Evolutionary conservation across 768 basidiomycete species (phyloP).

Genomic region (Lentinula lateritia): DNA sequence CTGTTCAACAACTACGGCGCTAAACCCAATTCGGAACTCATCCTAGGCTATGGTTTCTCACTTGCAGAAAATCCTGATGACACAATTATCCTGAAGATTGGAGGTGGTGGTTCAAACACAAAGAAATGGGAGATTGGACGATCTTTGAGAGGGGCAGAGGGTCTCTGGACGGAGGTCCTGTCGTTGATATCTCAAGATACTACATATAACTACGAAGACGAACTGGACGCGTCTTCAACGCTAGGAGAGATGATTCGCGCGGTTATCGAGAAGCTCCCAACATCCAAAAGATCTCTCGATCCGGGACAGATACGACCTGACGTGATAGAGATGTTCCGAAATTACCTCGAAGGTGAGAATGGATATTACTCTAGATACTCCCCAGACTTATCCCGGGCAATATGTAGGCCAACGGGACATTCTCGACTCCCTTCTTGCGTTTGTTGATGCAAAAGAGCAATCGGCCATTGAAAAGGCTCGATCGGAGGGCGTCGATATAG

Average conservation of each 20-base stretch:
- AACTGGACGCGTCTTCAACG: conserved; percentile 62
- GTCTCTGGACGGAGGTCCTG: conserved; percentile 54
- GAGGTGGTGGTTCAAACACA: conserved; percentile 34
- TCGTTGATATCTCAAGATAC: conserved; percentile 22
- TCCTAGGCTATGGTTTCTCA: conserved; percentile 90
- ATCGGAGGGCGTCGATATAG: conserved; percentile 47
- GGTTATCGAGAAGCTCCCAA: conserved; percentile 46
- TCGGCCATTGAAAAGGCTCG: conserved; percentile 43
- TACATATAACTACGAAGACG: conserved; percentile 44
- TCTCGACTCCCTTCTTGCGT: conserved; percentile 45
- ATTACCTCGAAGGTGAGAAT: conserved; percentile 60
- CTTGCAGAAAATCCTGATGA: conserved; percentile 79
- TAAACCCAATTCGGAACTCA: conserved; percentile 85
- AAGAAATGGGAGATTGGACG: conserved; percentile 63
- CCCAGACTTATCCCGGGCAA: neutral
- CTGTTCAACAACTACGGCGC: conserved; percentile 90
- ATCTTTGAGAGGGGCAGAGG: conserved; percentile 44
- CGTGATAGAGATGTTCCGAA: conserved; percentile 57
- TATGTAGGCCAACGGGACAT: conserved; percentile 55
- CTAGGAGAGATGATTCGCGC: conserved; percentile 63
- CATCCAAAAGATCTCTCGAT: neutral
- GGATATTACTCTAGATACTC: neutral
- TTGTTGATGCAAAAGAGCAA: conserved; percentile 40
- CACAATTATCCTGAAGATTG: conserved; percentile 75
- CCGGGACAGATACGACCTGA: conserved; percentile 38